Conservation (phyloP, 441 rosid genomes). For the Pelargonium citronellum region DNA sequence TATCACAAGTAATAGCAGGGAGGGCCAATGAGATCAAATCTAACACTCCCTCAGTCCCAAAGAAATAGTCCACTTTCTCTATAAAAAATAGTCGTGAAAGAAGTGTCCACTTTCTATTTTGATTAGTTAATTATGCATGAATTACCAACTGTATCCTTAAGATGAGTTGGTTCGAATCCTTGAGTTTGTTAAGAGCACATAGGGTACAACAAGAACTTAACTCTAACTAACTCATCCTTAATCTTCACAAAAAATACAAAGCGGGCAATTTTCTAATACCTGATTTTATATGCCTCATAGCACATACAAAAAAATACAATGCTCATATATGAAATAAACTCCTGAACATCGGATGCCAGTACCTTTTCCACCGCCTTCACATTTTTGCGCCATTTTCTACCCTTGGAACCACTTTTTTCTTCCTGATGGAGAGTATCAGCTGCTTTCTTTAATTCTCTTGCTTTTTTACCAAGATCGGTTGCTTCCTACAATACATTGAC, state of each 20-base stretch:
- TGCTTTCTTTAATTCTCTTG: slow-evolving; percentile 85
- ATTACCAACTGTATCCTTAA: too few species aligned
- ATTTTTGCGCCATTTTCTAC: slow-evolving; percentile 94
- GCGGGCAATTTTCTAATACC: background rate
- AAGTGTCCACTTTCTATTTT: too few species aligned
- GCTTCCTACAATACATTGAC: slow-evolving; percentile 61
- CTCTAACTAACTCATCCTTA: too few species aligned
- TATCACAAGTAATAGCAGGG: background rate
- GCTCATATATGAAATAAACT: background rate
- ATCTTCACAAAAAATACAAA: too few species aligned
- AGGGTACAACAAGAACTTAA: too few species aligned
- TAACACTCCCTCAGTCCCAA: too few species aligned
- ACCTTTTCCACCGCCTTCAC: slow-evolving; percentile 94
- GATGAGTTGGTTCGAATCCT: background rate
- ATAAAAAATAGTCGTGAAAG: too few species aligned
- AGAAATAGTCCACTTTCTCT: too few species aligned
- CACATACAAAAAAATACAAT: slow-evolving; percentile 11
- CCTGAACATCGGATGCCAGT: slow-evolving; percentile 6
- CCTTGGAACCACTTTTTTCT: slow-evolving; percentile 89
- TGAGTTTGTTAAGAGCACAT: too few species aligned
- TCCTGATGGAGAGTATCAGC: slow-evolving; percentile 94
- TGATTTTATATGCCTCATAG: background rate
- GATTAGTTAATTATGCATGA: too few species aligned
- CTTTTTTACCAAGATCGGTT: slow-evolving; percentile 93
- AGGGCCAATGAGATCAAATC: background rate